Base-by-base conservation (phyloP, 129 eudicot genomes). In the Centrapalus pauciflorus region DNA sequence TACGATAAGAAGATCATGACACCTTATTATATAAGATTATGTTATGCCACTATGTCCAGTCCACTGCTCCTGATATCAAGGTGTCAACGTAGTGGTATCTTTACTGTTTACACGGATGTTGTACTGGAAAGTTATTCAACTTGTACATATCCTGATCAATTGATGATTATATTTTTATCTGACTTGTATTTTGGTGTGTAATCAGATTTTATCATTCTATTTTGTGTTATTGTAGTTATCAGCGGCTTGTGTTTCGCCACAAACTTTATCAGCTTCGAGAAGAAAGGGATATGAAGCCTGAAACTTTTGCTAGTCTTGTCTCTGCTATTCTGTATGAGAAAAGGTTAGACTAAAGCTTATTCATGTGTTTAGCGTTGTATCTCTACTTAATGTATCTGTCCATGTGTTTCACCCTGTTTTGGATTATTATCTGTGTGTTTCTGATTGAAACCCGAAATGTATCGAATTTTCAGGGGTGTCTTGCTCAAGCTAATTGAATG, bases 221-320 rank as follows among this genome's bases (percentile, higher is more conserved):
- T 66, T 58, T 70, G 26, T 28, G 20, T 66, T 69, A 27, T 41
- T 63, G 77, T 41, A 90, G 97, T 77, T 76, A 85, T 77, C 98
- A 92, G 55, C 76, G 98, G 11, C 98, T 92, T 64, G 89, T 83
- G 20, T 92, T 88, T 28, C 86, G 98, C 28, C 98, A 88, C 88
- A 92, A 92, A 74, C 55, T 92, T 67, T 92, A 92, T 76, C 76
- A 92, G 81, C 90, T 92, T 21, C 71, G 98, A n/a, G 98, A 92
- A 81, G 98, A 92, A 80, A 92, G 96, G 67, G 83, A 85, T 43
- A 92, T 92, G 98, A 92, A 92, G 88, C 98, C 98, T 35, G 96
- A 88, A 72, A 92, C 98, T 40, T 92, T 92, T 64, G 96, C 98
- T 34, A 92, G 94, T 81, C 98, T 92, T 52, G 98, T 92, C 23